Percentiles rank a stretch among this genome's conserved stretches.
phyloP scores from a whole-genome alignment of 768 basidiomycete genomes.

The Lactarius sp. region DNA sequence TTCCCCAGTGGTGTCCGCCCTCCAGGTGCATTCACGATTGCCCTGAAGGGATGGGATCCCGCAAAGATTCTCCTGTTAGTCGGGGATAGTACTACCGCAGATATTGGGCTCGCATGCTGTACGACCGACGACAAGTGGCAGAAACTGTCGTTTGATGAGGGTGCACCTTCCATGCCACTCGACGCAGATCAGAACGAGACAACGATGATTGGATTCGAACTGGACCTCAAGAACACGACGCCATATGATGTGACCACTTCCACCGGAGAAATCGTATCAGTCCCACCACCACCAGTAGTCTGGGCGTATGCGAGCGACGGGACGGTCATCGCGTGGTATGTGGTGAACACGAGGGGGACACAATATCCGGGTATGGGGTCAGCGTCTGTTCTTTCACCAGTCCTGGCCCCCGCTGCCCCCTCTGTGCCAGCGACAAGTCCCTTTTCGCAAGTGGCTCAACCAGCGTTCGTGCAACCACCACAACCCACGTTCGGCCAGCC shows the following conservation, averaged over 20 bases:
- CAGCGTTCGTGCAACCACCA: constrained; percentile 25
- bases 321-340: constrained; percentile 67
- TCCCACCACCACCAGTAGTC: constrained; percentile 56
- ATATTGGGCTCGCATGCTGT: constrained; percentile 44
- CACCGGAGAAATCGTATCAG: constrained; percentile 39
- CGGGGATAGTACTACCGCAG: constrained; percentile 48
- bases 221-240: constrained; percentile 56
- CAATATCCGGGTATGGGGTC: constrained; percentile 53
- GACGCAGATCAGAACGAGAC: constrained; percentile 69
- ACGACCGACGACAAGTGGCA: constrained; percentile 38
- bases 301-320: constrained; percentile 78
- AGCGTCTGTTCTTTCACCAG: constrained; percentile 8
- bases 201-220: constrained; percentile 54
- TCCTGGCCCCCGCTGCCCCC: constrained; percentile 6
- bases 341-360: constrained; percentile 49
- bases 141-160: constrained; percentile 45
- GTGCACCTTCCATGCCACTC: constrained; percentile 56
- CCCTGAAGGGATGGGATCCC: constrained; percentile 43
- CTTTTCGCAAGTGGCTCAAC: constrained; percentile 20
- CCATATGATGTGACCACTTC: constrained; percentile 36
- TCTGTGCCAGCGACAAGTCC: constrained; percentile 3
- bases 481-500: constrained; percentile 28
- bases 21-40: constrained; percentile 40
- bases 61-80: constrained; percentile 40
- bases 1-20: constrained; percentile 44